Base-by-base conservation (phyloP, 148 eudicot species). In the Camellia japonica region DNA sequence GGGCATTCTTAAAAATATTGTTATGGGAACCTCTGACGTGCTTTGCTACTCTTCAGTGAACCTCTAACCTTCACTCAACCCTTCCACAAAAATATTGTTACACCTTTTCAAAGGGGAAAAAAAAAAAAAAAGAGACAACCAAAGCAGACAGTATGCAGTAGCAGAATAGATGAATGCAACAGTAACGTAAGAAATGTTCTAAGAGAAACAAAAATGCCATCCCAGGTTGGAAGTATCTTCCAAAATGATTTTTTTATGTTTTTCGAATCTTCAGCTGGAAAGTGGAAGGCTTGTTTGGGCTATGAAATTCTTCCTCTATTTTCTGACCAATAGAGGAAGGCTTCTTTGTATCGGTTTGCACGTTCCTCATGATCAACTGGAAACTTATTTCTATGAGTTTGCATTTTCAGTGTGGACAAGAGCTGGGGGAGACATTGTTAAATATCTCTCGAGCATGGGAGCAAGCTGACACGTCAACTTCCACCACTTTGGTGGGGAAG, bases 371-470 rank as follows among this genome's bases (percentile, higher is more conserved):
- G 30, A 44, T 1, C 41, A 43, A n/a, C n/a, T 19, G 16, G 69
- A 76, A 20, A 59, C 56, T 67, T 55, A 78, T 78, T 61, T 59
- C 44, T 74, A 3, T 38, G 20, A 79, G 60, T 43, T 71, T 11
- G 38, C 41, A 68, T 38, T 84, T 90, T 77, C 82, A 96, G 99
- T 94, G 95, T 85, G 98, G 98, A 66, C 90, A 82, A 86, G 95
- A 92, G 79, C 84, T 94, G 23, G 98, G 99, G 55, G 91, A 90
- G 85, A 90, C 89, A 71, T 80, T 94, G 79, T 80, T 96, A 73
- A 89, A 92, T 62, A 83, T 96, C 69, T 83, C 92, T 82, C 93
- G 93, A 83, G 97, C 99, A 41, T 96, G 99, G 99, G 95, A 93
- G 82, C 52, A 58, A 80, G 98, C 91, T 59, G 99, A 96, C 70